A percentile compares a stretch with the other conserved stretches of the same genome.
Conservation (phyloP, 495 filamentous ascomycete species). For the Schizothecium vesticola region DNA sequence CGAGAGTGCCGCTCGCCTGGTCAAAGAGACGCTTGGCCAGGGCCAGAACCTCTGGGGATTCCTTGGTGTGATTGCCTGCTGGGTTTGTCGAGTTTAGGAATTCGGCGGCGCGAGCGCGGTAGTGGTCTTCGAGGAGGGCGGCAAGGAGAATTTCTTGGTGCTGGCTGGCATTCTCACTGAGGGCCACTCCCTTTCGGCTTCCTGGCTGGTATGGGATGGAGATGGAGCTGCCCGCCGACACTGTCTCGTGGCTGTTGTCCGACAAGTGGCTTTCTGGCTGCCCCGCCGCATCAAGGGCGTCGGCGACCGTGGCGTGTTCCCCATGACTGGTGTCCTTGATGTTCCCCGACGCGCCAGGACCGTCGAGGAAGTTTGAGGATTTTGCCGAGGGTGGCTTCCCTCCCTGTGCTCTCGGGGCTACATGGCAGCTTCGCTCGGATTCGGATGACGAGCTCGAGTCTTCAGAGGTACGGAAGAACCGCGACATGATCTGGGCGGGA, state of each 20-base stretch:
- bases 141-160: slow-evolving; percentile 4
- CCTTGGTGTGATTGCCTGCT: neutral
- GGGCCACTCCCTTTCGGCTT: neutral
- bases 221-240: neutral
- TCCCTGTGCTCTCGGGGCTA: neutral
- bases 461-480: slow-evolving; percentile 6
- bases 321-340: neutral
- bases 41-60: slow-evolving; percentile 4
- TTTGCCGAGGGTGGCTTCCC: neutral
- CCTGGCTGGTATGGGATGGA: neutral
- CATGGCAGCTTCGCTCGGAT: neutral
- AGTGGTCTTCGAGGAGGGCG: slow-evolving; percentile 4
- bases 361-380: neutral
- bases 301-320: neutral
- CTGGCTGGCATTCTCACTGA: slow-evolving; percentile 3
- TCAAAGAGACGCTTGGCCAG: neutral
- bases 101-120: slow-evolving; percentile 6
- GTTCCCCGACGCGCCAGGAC: neutral
- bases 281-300: neutral
- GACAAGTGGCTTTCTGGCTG: neutral
- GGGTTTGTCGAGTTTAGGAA: slow-evolving; percentile 4
- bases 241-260: neutral
- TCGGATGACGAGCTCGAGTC: slow-evolving; percentile 4
- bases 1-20: neutral
- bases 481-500: neutral